Evolutionary conservation across 345 rosid genomes (phyloP), one percentile per base, ranked within the genome.

Genomic region (Populus pruinosa): DNA sequence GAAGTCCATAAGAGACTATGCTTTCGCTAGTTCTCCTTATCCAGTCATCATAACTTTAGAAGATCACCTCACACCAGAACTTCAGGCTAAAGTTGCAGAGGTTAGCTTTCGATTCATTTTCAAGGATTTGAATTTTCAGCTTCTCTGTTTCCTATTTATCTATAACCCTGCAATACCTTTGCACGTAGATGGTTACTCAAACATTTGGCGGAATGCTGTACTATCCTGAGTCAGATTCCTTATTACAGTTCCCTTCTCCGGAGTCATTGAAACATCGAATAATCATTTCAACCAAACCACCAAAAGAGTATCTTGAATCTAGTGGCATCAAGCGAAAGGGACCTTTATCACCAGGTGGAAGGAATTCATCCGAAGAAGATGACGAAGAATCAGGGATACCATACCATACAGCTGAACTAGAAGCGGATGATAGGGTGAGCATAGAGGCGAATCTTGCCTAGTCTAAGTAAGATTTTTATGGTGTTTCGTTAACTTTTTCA

Each of bases 221-320:
- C 81, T 63, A 85, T 84, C 93, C 99, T 69, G 89, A 90, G 29
- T 49, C 93, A 20, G 93, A 91, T 80, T 82, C 88, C 88, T 87
- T 92, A 49, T 91, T 86, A 76, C 89, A 90, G 36, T 91, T 93
- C 71, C 97, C 94, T 21, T 96, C 98, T 0, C 98, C 96, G 0
- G 90, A 92, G 8, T 87, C 85, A 11, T 71, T 96, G 80, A 93
- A 88, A 87, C 83, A 78, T 49, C 89, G 89, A 64, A 74, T 93
- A 66, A 90, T 93, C 69, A 89, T 96, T 82, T 96, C 98, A 79
- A 96, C 99, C 27, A 96, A 96, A 78, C 99, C 97, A 38, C 99
- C 98, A 13, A 96, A 90, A 79, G 97, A 96, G 79, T 93, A 91
- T 84, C 92, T 87, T 59, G 85, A 87, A 85, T 81, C 90, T 41